Base-by-base conservation (phyloP, 805 yeast genomes). In the Kockiozyma suomiensis region DNA sequence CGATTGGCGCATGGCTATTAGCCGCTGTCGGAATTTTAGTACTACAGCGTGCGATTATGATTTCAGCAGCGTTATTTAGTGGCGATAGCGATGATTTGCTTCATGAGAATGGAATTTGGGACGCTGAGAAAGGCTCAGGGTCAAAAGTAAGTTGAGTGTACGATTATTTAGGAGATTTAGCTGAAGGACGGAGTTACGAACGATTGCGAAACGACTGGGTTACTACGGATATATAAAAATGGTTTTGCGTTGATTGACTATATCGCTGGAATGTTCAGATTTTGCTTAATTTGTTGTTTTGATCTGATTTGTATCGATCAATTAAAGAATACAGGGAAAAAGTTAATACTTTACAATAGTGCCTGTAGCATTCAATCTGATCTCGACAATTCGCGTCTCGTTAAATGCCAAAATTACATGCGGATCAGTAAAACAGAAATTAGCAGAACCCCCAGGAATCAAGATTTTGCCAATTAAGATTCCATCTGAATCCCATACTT, bases 401-500 rank as follows among this genome's bases (percentile, higher is more conserved):
- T 68, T 68, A 38, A 70, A 64, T 41, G 67, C 47, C 25, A 69
- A 48, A 10, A 69, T 45, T 0, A 66, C 58, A 19, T 70, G 71
- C 2, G 65, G 66, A 32, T 70, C 70, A 1, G 68, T 58, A 48
- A 70, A 70, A 41, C 66, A 59, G 48, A 70, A 70, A 51, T 70
- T 70, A 19, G 73, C 70, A 23, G 66, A 62, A 2, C 70, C 72
- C 0, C 67, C 69, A 1, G 68, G 68, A 23, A 66, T 50, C 17
- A 64, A 42, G 25, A 70, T 61, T 55, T 70, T 70, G 25, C 72
- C 72, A 28, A 70, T 54, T 33, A 70, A 51, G 12, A 38, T 38
- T 1, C 73, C 73, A 32, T 63, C 68, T 2, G 46, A 17, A 54
- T 69, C 59, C 73, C 72, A 70, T 12, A 70, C 71, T 25, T 69